Evolutionary conservation across 2,329 filamentous ascomycete genomes (phyloP).

Genomic region (Plectosphaerella sp.): DNA sequence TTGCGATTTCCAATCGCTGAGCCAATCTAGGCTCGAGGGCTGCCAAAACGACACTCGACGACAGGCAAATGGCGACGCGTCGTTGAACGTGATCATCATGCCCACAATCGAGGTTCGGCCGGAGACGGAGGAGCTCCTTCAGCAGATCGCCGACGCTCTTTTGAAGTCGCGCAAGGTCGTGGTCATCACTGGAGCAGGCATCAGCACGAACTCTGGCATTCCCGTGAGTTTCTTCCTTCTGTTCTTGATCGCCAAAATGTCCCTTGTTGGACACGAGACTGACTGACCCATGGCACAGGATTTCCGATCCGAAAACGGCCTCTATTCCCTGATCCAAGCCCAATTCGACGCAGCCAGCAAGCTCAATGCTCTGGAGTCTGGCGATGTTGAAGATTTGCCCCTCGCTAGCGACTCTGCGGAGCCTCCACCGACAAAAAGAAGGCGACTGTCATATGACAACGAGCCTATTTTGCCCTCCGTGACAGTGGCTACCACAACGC

Average conservation of each 20-base stretch:
- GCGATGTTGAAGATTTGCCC: slow-evolving; percentile 7
- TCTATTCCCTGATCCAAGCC: slow-evolving; percentile 68
- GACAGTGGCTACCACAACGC: no score
- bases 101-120: slow-evolving; percentile 53
- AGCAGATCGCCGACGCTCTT: slow-evolving; percentile 60
- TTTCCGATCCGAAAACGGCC: slow-evolving; percentile 67
- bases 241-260: neutral
- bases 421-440: neutral
- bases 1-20: no score
- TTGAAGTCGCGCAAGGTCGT: slow-evolving; percentile 65
- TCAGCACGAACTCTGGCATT: slow-evolving; percentile 73
- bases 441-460: neutral
- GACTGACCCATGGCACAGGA: slow-evolving; percentile 41
- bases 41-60: no score
- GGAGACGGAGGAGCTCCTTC: slow-evolving; percentile 49
- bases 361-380: neutral
- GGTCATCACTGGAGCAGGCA: slow-evolving; percentile 68
- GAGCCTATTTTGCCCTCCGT: no score
- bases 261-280: neutral
- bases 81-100: slow-evolving; percentile 35
- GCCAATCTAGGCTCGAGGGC: no score
- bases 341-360: slow-evolving; percentile 54
- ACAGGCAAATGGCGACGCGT: neutral
- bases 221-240: slow-evolving; percentile 47
- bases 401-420: neutral